A percentile compares a stretch with the other conserved stretches of the same genome.
Evolutionary conservation across 2,329 filamentous ascomycete genomes (phyloP).

Genomic region (Botryotinia convoluta): DNA sequence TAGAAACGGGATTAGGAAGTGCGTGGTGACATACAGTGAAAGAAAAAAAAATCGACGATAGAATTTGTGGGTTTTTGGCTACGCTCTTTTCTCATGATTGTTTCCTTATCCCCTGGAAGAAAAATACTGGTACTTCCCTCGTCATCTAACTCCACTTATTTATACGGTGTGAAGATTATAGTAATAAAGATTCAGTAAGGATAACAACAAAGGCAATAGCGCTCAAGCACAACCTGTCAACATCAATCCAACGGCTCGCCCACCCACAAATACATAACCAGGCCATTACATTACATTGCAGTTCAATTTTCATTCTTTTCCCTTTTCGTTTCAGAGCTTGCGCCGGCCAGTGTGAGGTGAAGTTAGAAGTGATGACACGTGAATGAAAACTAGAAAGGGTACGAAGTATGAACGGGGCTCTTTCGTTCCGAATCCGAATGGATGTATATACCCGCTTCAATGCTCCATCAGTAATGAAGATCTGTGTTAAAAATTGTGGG

Average conservation of each 20-base stretch:
- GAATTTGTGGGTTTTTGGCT: not conserved
- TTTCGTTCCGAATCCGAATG: not conserved
- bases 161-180: not conserved
- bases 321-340: not conserved
- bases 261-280: not conserved
- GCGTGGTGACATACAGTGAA: not conserved
- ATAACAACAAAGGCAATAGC: not conserved
- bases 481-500: not conserved
- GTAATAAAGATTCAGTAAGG: not conserved
- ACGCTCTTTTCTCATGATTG: no score
- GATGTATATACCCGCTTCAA: not conserved
- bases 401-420: not conserved
- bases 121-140: not conserved
- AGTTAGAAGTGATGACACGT: not conserved
- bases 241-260: not conserved
- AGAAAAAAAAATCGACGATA: no score
- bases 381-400: not conserved
- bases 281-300: not conserved
- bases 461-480: not conserved
- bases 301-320: not conserved
- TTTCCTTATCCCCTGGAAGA: not conserved
- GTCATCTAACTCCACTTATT: not conserved
- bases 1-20: not conserved
- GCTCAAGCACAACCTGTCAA: not conserved
- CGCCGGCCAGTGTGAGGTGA: not conserved